A percentile compares a stretch with the other conserved stretches of the same genome.
Evolutionary conservation across 345 rosid species (phyloP).

Genomic region (Citrus medica): DNA sequence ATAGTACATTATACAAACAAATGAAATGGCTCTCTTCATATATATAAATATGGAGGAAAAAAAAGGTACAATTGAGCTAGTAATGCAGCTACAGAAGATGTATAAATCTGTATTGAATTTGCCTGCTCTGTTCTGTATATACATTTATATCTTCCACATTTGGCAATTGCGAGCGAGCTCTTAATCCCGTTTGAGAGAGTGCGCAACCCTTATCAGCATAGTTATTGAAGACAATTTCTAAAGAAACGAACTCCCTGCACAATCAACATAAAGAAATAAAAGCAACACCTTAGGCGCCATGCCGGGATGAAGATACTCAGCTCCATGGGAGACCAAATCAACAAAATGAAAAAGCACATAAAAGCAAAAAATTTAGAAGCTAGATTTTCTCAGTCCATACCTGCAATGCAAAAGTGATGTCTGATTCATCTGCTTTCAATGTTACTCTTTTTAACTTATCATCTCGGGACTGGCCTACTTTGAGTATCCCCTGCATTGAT

Average conservation of each 20-base stretch:
- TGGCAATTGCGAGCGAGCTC: not conserved
- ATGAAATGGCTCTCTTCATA: too few relatives aligned
- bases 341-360: not conserved
- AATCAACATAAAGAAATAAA: not conserved
- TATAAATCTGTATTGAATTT: not conserved
- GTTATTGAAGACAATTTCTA: constrained; percentile 68
- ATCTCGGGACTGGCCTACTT: constrained; percentile 67
- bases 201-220: not conserved
- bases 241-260: constrained; percentile 84
- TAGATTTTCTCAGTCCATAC: constrained; percentile 22
- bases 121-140: not conserved
- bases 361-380: not conserved
- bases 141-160: not conserved
- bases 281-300: not conserved
- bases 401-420: constrained; percentile 84
- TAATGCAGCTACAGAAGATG: not conserved
- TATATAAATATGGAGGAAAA: too few relatives aligned
- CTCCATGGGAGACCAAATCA: not conserved
- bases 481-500: constrained; percentile 62
- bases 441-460: constrained; percentile 70
- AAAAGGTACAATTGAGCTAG: not conserved
- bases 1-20: too few relatives aligned
- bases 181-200: too few relatives aligned
- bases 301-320: not conserved
- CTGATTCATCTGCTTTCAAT: constrained; percentile 68